Base-by-base conservation (phyloP, 2,329 filamentous ascomycete genomes). In the Hirsutella rhossiliensis region DNA sequence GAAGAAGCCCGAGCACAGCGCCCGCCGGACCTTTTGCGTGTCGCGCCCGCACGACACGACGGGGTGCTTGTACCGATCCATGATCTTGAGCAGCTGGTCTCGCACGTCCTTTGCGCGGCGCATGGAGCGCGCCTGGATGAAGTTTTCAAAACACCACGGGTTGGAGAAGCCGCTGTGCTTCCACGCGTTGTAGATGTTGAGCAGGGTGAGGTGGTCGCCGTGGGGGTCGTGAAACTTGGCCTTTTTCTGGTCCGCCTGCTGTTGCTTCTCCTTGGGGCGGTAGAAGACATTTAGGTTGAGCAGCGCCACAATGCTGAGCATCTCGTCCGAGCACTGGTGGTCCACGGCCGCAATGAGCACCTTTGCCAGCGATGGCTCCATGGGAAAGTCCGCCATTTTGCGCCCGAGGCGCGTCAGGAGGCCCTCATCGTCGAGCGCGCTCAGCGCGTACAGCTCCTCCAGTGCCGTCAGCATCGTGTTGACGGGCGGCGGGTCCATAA, bases 111-210 rank as follows among this genome's bases (percentile, higher is more conserved):
- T 86, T 11, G 87, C 89, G 11, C 90, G 82, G 46, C 80, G 78
- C 77, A 98, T 95, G 30, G 81, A 82, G 2, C 89, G 79, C 5
- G 87, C 88, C 60, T 97, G 89, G 60, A 98, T 92, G 61, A 94
- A 98, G 63, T 98, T 96, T 58, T 98, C 94, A 53, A 87, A 90
- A 60, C 92, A 97, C 92, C 92, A 98, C 0, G 89, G 81, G 45
- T 80, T 86, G 41, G 80, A 84, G 65, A 78, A 94, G 7, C 82
- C 82, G 49, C 80, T 84, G 38, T 82, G 75, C 62, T 95, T 95
- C 92, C 92, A 98, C n/a, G 78, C 81, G 57, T 96, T 95, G 69
- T 94, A 98, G 1, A 98, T 89, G 54, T 98, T 98, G 38, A 98
- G 77, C 0, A 97, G 73, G 0, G 92, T 98, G 12, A 98, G 72